phyloP scores from a whole-genome alignment of 2,329 filamentous ascomycete genomes.

The Sclerotinia glacialis region DNA sequence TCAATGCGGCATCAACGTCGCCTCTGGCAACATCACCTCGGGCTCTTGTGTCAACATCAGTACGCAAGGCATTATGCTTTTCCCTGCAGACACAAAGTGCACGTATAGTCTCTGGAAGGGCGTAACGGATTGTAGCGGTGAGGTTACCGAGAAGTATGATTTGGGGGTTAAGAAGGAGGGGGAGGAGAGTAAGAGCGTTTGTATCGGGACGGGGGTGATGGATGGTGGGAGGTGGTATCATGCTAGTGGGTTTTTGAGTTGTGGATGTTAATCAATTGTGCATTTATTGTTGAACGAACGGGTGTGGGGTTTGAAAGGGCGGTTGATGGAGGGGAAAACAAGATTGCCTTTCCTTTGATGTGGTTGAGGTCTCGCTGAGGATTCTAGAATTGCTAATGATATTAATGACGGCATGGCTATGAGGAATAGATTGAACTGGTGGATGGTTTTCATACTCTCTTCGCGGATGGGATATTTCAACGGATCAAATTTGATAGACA shows the following conservation, averaged over 20 bases:
- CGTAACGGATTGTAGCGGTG: background rate
- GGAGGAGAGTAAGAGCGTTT: background rate
- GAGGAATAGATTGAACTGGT: background rate
- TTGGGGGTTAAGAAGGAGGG: background rate
- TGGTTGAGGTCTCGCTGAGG: background rate
- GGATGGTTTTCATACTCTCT: background rate
- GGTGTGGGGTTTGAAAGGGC: no score
- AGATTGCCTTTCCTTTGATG: background rate
- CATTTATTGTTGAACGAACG: background rate
- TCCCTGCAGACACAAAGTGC: background rate
- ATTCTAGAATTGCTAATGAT: background rate
- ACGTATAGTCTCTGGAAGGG: constrained; percentile 11
- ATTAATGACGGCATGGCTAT: background rate
- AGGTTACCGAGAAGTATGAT: background rate
- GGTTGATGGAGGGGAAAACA: background rate
- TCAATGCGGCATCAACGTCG: constrained; percentile 10
- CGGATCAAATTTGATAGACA: no score
- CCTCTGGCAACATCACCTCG: constrained; percentile 12
- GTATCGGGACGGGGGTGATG: constrained; percentile 13
- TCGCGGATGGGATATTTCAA: background rate
- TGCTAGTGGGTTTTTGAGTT: constrained; percentile 15
- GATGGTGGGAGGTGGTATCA: constrained; percentile 12
- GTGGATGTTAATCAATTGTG: background rate
- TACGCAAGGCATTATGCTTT: constrained; percentile 13
- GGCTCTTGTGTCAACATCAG: constrained; percentile 3